These are phyloP conservation scores for Globisporangium echinulatum DNA, from an alignment of 352 stramenopile genomes.

Conservation along the genomic window DNA sequence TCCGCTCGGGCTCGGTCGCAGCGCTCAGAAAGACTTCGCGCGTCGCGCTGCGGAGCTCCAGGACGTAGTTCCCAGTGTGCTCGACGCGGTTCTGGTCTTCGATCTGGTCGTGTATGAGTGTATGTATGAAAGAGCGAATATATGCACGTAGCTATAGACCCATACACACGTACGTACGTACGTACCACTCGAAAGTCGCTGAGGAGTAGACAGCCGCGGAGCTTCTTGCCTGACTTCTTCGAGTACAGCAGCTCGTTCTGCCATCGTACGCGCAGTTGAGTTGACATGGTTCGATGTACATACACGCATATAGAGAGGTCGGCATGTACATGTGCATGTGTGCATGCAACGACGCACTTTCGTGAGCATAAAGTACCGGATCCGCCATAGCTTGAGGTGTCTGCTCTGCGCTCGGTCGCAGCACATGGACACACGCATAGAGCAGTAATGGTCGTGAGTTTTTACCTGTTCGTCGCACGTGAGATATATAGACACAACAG, in stretches of 20 bases:
- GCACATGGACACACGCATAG: slow-evolving; percentile 1
- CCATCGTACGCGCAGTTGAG: too few relatives aligned
- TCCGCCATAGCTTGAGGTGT: slow-evolving; percentile 82
- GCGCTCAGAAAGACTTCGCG: slow-evolving; percentile 63
- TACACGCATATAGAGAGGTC: neutral
- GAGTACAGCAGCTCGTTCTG: slow-evolving; percentile 74
- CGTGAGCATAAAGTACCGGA: slow-evolving; percentile 81
- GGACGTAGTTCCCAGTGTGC: slow-evolving; percentile 69
- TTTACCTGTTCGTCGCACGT: neutral
- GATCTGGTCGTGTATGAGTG: slow-evolving; percentile 29
- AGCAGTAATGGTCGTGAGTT: neutral
- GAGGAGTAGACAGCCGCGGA: slow-evolving; percentile 35
- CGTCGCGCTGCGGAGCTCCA: slow-evolving; percentile 53
- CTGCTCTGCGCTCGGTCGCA: slow-evolving; percentile 42
- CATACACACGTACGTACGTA: neutral
- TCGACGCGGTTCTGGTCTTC: slow-evolving; percentile 77
- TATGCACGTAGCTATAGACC: neutral
- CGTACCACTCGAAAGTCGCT: slow-evolving; percentile 62
- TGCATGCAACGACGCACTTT: slow-evolving; percentile 25
- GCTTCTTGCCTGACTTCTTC: slow-evolving; percentile 79
- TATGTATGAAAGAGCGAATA: neutral
- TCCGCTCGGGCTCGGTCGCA: slow-evolving; percentile 66
- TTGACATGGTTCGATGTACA: too few relatives aligned
- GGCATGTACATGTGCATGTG: neutral
- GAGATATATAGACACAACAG: slow-evolving; percentile 2